A percentile compares a stretch with the other conserved stretches of the same genome.
phyloP scores from a whole-genome alignment of 2,329 filamentous ascomycete species.

The Epichloe baconii region DNA sequence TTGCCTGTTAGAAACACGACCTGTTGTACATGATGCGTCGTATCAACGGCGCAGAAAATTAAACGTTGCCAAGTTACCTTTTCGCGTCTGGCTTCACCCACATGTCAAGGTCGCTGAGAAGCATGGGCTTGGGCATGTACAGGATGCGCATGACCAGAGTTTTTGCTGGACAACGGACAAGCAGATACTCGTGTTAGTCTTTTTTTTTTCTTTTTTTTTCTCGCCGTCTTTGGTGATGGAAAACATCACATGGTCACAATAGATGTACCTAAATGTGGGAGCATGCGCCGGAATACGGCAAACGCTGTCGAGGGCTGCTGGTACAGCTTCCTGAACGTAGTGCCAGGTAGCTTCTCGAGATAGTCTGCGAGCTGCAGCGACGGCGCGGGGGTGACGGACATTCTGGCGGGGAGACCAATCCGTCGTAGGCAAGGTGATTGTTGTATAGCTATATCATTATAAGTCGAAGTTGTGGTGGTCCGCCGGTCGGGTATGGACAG shows the following conservation, averaged over 20 bases:
- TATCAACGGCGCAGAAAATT: not conserved
- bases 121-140: constrained; percentile 73
- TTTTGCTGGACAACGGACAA: constrained; percentile 49
- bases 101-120: constrained; percentile 65
- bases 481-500: not conserved
- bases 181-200: not conserved
- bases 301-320: constrained; percentile 90
- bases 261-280: constrained; percentile 69
- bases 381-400: constrained; percentile 33
- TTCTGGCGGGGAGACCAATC: constrained; percentile 20
- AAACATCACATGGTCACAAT: not conserved
- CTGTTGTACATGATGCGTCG: not conserved
- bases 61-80: constrained; percentile 14
- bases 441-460: constrained; percentile 9
- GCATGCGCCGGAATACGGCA: constrained; percentile 93
- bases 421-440: constrained; percentile 9
- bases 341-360: constrained; percentile 80
- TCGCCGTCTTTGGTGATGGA: too few species aligned
- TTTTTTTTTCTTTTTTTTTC: not conserved
- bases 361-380: constrained; percentile 67
- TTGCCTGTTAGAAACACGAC: not conserved
- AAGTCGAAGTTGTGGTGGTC: not conserved
- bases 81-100: constrained; percentile 63
- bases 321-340: constrained; percentile 83
- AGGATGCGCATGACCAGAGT: constrained; percentile 91